Evolutionary conservation across 2,329 filamentous ascomycete genomes (phyloP).

Genomic region (Fusarium guadeloupense): DNA sequence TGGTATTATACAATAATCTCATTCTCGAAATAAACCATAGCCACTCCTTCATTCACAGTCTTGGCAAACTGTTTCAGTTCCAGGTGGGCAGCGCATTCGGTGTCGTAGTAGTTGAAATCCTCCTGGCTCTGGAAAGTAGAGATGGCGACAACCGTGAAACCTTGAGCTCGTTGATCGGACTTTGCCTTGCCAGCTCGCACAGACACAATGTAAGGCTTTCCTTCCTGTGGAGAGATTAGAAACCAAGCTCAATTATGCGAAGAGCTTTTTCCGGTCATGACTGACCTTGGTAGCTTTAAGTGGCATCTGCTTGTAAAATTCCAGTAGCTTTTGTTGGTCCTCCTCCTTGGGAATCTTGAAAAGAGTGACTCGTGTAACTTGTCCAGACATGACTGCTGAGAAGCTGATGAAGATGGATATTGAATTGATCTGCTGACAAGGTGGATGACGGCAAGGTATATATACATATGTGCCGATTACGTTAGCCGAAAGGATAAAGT

Average conservation of each 20-base stretch:
- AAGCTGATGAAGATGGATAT: too few relatives aligned
- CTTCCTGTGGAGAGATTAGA: conserved; percentile 55
- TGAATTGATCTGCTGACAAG: too few relatives aligned
- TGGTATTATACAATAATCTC: too few relatives aligned
- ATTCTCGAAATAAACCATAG: conserved; percentile 63
- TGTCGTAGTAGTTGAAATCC: conserved; percentile 71
- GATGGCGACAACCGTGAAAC: conserved; percentile 65
- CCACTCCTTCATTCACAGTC: conserved; percentile 48
- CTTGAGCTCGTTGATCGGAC: conserved; percentile 64
- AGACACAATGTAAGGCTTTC: conserved; percentile 67
- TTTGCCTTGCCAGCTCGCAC: conserved; percentile 59
- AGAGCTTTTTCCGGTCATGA: neutral
- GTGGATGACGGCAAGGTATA: too few relatives aligned
- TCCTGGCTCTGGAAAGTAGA: conserved; percentile 65
- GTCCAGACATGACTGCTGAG: conserved; percentile 16
- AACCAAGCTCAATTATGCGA: too few relatives aligned
- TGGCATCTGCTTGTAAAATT: conserved; percentile 47
- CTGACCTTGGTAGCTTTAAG: conserved; percentile 46
- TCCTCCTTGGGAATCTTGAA: conserved; percentile 51
- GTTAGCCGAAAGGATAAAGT: too few relatives aligned
- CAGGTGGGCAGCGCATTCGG: conserved; percentile 48
- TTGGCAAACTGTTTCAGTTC: conserved; percentile 47
- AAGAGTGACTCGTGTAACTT: conserved; percentile 48
- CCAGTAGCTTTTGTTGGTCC: conserved; percentile 45
- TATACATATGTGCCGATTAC: too few relatives aligned